Percentiles rank a stretch among this genome's conserved stretches.
Conservation (phyloP, 129 eudicot species). For the Apium graveolens region DNA sequence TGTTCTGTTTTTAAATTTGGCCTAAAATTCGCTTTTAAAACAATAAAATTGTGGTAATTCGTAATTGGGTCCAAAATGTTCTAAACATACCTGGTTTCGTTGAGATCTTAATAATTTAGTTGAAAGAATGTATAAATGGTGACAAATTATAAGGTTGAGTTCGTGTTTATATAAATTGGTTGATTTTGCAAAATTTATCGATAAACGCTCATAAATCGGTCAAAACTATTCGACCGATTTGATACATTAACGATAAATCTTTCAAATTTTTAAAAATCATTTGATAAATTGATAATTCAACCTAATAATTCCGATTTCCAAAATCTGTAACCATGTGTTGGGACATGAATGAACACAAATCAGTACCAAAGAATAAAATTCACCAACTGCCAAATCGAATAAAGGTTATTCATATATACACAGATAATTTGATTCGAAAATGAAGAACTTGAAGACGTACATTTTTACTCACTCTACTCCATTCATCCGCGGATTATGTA, state of each 20-base stretch:
- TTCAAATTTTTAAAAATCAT: too few relatives aligned
- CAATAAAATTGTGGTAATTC: too few relatives aligned
- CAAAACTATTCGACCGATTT: too few relatives aligned
- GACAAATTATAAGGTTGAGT: not conserved
- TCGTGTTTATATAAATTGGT: too few relatives aligned
- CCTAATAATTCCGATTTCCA: too few relatives aligned
- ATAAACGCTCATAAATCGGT: too few relatives aligned
- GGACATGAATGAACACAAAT: constrained; percentile 1
- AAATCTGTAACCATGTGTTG: too few relatives aligned
- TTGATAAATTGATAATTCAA: too few relatives aligned
- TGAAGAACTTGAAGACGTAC: not conserved
- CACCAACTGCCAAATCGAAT: not conserved
- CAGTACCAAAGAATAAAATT: not conserved
- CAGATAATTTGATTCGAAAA: not conserved
- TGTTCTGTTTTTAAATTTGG: too few relatives aligned
- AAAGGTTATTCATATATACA: not conserved
- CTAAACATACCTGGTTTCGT: fast-evolving
- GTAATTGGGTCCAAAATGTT: not conserved
- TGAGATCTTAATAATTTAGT: not conserved
- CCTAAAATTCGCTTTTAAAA: too few relatives aligned
- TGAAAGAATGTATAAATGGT: not conserved
- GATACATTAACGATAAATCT: too few relatives aligned
- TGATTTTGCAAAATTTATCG: too few relatives aligned
- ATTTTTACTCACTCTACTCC: not conserved
- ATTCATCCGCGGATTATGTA: not conserved